Evolutionary conservation across 768 basidiomycete genomes (phyloP), one percentile per base, ranked within the genome.

Genomic region (Pleurotus ostreatus): DNA sequence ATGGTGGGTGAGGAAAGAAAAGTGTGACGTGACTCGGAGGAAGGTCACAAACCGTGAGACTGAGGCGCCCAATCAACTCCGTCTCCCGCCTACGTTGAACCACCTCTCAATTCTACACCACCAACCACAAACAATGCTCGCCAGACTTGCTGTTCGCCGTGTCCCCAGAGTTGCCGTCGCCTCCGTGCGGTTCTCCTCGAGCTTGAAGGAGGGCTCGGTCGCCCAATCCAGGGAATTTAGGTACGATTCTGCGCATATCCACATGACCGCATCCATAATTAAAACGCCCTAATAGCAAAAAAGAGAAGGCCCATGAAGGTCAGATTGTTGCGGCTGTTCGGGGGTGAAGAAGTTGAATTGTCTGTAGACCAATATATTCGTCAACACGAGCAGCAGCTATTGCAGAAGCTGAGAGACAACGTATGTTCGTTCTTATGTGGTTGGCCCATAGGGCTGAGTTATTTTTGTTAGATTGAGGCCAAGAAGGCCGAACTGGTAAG

Each of bases 251-350:
- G 11, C 46, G 43, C 41, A 56, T 22, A 59, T 56, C 61, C 62
- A 61, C 57, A 49, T 46, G 39, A 66, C 65, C 49, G 2, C 1
- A 34, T 55, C 58, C 59, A 57, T 60, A 13, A 53, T 46, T 16
- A 62, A 71, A 59, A 66, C 52, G 13, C 55, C 58, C 41, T 68
- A 40, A 41, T 67, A 90, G 88, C 63, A 82, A 83, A 70, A 89
- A 82, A 70, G 88, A 89, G 68, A 84, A 79, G 65, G 88, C 87
- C 16, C 80, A 87, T 51, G 88, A 90, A 56, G 66, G 69, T 69
- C 9, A 6, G 18, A 9, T 12, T n/a, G 13, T 20, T n/a, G 22
- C 13, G 52, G 30, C 18, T 9, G 4, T 13, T 4, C 4, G 41
- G 18, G 30, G 5, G 46, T 52, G 34, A n/a, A 63, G 13, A 62